Percentiles rank a stretch among this genome's conserved stretches.
Conservation (phyloP, 108 stramenopile species). For the Aureococcus anophagefferens region DNA sequence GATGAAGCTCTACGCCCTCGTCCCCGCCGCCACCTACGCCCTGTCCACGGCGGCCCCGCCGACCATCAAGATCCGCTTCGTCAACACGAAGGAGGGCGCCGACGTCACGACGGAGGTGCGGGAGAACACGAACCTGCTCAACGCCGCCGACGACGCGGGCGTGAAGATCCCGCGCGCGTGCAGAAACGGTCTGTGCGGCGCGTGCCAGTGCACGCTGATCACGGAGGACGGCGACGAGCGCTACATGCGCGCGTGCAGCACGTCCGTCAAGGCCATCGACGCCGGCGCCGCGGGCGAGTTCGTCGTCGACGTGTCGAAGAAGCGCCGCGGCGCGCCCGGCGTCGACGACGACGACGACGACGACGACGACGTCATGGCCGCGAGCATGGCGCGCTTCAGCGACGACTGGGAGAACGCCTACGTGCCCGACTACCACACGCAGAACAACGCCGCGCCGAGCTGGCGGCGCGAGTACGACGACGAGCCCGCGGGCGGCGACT, state of each 20-base stretch:
- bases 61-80: constrained; percentile 22
- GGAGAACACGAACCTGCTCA: constrained; percentile 12
- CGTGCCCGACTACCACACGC: not conserved
- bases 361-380: too few species aligned
- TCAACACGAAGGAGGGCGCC: constrained; percentile 21
- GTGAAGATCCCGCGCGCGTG: constrained; percentile 30
- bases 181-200: constrained; percentile 30
- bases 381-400: too few species aligned
- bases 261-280: not conserved
- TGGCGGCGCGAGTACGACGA: constrained; percentile 18
- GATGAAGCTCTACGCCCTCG: too few species aligned
- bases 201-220: too few species aligned
- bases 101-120: constrained; percentile 13
- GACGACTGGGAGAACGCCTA: not conserved
- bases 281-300: not conserved
- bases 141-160: constrained; percentile 26
- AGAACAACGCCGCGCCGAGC: constrained; percentile 14
- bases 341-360: too few species aligned
- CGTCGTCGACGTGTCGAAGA: too few species aligned
- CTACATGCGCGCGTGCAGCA: constrained; percentile 1
- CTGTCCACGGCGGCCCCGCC: too few species aligned
- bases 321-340: too few species aligned
- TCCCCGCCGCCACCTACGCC: too few species aligned
- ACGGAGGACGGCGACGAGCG: constrained; percentile 26
- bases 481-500: constrained; percentile 27